A percentile compares a stretch with the other conserved stretches of the same genome.
Evolutionary conservation across 306 rosid species (phyloP).

Genomic region (Cyamopsis tetragonoloba): DNA sequence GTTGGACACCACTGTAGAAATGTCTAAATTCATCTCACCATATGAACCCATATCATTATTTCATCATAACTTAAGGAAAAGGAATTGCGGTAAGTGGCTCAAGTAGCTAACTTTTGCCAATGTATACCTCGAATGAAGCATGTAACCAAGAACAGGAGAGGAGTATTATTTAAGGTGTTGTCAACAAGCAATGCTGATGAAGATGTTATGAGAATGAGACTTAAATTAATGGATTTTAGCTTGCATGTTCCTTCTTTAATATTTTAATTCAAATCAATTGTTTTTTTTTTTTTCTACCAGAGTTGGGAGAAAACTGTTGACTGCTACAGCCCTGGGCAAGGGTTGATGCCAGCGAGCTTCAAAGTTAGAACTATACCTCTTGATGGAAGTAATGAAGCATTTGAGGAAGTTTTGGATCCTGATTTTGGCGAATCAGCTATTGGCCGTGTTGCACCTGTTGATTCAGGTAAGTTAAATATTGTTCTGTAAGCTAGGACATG

Average conservation of each 20-base stretch:
- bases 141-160: not conserved
- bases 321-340: constrained; percentile 93
- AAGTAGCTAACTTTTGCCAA: not conserved
- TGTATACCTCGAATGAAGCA: not conserved
- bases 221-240: constrained; percentile 3
- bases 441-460: constrained; percentile 95
- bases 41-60: not conserved
- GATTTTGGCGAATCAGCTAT: constrained; percentile 97
- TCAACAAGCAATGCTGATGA: not conserved
- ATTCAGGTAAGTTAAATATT: constrained; percentile 58
- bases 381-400: constrained; percentile 66
- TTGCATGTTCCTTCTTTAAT: not conserved
- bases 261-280: constrained; percentile 1
- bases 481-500: not conserved
- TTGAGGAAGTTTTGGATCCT: constrained; percentile 86
- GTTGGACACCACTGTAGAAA: not conserved
- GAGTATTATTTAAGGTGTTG: not conserved
- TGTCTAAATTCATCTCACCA: not conserved
- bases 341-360: constrained; percentile 94
- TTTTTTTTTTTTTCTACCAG: constrained; percentile 34
- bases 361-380: constrained; percentile 64
- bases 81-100: not conserved
- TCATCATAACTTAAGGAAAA: not conserved
- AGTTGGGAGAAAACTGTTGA: constrained; percentile 94
- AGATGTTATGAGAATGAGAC: not conserved